Conservation (phyloP, 2,329 filamentous ascomycete species). For the Trichophyton schoenleinii region DNA sequence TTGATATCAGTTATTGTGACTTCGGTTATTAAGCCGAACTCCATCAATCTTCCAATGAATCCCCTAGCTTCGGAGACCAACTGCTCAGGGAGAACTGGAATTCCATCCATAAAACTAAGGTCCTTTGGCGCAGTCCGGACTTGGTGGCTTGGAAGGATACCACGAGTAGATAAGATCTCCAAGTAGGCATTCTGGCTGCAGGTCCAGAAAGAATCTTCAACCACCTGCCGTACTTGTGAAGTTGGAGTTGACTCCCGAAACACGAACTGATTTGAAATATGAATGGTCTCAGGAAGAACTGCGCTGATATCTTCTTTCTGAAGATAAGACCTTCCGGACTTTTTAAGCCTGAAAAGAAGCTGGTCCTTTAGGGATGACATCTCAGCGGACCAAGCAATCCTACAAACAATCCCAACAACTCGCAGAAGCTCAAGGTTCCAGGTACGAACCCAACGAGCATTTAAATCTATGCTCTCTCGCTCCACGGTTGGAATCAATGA, state of each 20-base stretch:
- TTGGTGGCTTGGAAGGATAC: conserved; percentile 69
- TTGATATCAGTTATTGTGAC: conserved; percentile 81
- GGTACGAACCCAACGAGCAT: conserved; percentile 82
- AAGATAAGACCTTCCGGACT: conserved; percentile 40
- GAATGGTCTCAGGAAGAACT: conserved; percentile 65
- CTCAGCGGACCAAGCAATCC: conserved; percentile 76
- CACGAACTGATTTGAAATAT: conserved; percentile 75
- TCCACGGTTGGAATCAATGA: conserved; percentile 96
- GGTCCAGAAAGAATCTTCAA: conserved; percentile 94
- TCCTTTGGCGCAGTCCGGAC: conserved; percentile 65
- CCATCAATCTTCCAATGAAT: conserved; percentile 68
- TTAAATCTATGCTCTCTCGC: conserved; percentile 89
- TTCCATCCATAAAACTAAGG: conserved; percentile 69
- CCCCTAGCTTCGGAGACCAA: conserved; percentile 53
- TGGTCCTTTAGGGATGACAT: conserved; percentile 63
- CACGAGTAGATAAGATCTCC: conserved; percentile 76
- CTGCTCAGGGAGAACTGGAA: conserved; percentile 70
- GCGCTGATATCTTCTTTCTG: conserved; percentile 51
- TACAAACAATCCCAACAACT: conserved; percentile 77
- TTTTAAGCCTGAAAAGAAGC: conserved; percentile 32
- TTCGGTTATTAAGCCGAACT: conserved; percentile 74
- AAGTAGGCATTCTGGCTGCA: conserved; percentile 71
- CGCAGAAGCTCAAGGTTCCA: conserved; percentile 94
- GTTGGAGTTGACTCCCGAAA: conserved; percentile 86
- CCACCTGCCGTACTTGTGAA: conserved; percentile 65